phyloP scores from a whole-genome alignment of 148 eudicot genomes.

The Amaranthus hypochondriacus region DNA sequence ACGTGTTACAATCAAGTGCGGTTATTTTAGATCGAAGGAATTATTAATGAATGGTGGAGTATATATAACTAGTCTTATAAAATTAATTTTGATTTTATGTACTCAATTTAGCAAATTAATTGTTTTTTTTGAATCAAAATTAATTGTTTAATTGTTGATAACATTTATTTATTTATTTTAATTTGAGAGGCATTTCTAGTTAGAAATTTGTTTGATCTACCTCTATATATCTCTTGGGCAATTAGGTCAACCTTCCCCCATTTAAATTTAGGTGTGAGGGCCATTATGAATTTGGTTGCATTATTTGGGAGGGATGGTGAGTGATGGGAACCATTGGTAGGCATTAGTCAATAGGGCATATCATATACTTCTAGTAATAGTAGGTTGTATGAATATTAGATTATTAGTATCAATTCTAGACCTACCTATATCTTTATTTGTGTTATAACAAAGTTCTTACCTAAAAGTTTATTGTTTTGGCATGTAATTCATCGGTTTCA shows the following conservation, averaged over 20 bases:
- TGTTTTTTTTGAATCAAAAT: too few species aligned
- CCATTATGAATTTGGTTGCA: constrained; percentile 5
- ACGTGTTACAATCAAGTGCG: too few species aligned
- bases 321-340: constrained; percentile 5
- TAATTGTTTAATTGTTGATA: too few species aligned
- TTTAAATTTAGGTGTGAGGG: constrained; percentile 10
- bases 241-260: neutral
- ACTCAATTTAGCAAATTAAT: too few species aligned
- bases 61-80: too few species aligned
- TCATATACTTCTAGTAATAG: neutral
- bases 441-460: constrained; percentile 13
- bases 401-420: constrained; percentile 2
- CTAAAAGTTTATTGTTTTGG: constrained; percentile 9
- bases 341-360: neutral
- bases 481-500: neutral
- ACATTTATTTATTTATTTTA: too few species aligned
- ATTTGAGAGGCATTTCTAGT: too few species aligned
- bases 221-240: neutral
- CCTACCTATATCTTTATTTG: constrained; percentile 7
- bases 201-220: neutral
- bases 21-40: too few species aligned
- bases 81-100: too few species aligned
- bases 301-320: neutral
- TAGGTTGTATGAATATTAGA: neutral
- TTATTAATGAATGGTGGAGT: too few species aligned